phyloP scores from a whole-genome alignment of 345 rosid genomes.

The Populus davidiana region DNA sequence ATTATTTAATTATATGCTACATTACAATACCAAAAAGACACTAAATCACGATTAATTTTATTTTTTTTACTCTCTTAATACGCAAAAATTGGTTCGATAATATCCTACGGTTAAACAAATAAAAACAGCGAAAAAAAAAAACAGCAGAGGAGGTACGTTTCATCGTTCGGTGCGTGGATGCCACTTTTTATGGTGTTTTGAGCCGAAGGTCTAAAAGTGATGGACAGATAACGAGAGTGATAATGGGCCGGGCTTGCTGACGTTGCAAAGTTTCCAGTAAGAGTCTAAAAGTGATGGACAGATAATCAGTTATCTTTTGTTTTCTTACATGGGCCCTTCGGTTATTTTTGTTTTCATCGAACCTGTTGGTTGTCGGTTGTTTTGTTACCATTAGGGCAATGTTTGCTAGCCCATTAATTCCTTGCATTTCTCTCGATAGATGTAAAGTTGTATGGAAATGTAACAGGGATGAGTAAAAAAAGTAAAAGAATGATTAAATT shows the following conservation, averaged over 20 bases:
- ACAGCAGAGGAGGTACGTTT: background rate
- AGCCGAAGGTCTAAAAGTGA: background rate
- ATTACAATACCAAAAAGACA: no score
- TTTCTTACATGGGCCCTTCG: background rate
- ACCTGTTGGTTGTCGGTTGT: background rate
- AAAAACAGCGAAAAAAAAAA: no score
- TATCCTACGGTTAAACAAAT: background rate
- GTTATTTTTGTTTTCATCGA: background rate
- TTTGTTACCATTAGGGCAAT: background rate
- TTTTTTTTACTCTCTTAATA: no score
- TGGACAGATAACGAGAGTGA: background rate
- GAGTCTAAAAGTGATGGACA: no score
- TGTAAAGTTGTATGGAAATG: no score
- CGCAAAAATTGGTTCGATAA: background rate
- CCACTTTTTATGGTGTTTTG: background rate
- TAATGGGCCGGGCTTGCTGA: conserved; percentile 10
- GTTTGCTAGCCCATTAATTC: background rate
- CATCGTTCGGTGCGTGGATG: background rate
- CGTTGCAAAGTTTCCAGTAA: no score
- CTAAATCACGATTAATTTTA: no score
- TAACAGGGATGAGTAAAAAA: no score
- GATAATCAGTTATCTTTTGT: background rate
- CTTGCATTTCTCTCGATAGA: no score
- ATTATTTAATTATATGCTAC: no score
- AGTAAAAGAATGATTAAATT: no score